Base-by-base conservation (phyloP, 1,284 basidiomycete genomes). In the Trametes sp. region DNA sequence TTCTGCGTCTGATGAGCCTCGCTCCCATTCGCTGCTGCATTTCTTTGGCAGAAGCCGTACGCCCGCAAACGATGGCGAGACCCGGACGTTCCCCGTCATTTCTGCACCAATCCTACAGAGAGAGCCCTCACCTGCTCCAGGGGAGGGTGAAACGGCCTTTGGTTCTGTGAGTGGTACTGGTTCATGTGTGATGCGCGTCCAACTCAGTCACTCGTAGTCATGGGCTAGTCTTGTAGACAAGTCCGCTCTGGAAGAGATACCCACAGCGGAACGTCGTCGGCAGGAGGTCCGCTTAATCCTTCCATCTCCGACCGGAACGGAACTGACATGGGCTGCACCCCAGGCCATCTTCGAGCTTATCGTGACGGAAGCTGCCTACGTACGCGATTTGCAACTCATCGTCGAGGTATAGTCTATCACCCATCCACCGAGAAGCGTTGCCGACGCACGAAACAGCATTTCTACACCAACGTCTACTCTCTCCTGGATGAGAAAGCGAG, bases 161-260 rank as follows among this genome's bases (percentile, higher is more conserved):
- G 91, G 92, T 26, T 86, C 84, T 59, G 90, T 92, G 71, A 70
- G 88, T 83, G 21, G n/a, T 42, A 26, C 42, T 48, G 21, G 4
- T 60, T 13, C 13, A 21, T 19, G 35, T 42, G 26, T 23, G 52
- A 2, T 7, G 9, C 31, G 11, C 1, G 13, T 4, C 61, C 45
- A 0, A 13, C 21, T 21, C 31, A 31, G 73, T 29, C 35, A 16
- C 1, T 1, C 57, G n/a, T 41, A 94, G 86, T 95, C 94, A 0
- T 98, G 96, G 96, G 89, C 92, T 3, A 95, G 92, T 73, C 78
- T 98, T 54, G 90, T 98, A 0, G 93, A 96, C 69, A 87, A 87
- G 65, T 86, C 87, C 38, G 93, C 92, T 0, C 76, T 98, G 35
- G 88, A 89, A 26, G 92, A 86, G 16, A 90, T 98, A 54, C 89